Evolutionary conservation across 106 monocot species (phyloP), one percentile per base, ranked within the genome.

Genomic region (Gastrodia elata): DNA sequence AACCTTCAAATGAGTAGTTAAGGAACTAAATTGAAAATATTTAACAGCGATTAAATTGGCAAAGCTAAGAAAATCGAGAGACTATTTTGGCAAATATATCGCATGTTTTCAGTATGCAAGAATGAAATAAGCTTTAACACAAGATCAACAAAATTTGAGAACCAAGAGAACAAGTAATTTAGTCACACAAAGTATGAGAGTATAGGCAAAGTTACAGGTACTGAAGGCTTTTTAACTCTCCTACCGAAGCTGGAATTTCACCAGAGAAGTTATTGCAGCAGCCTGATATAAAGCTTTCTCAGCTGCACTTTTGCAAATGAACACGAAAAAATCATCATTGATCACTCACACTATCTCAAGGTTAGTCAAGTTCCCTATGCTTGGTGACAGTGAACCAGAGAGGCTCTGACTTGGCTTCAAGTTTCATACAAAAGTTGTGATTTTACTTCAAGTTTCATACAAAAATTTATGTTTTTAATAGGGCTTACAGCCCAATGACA

Each of bases 301-400:
- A 73, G 0, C 56, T 9, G 24, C 14, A 44, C 13, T 35, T 16
- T 14, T 16, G 56, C 14, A 33, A 13, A 8, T 64, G 57, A 33
- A 64, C n/a, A 10, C 4, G 2, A 35, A n/a, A n/a, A 37, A 33
- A 69, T 36, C 22, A 55, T 22, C 41, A n/a, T 15, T 15, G n/a
- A 20, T 5, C 25, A 69, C 81, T 68, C 71, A 85, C 85, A 85
- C 76, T 44, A 73, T 73, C 68, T 82, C 76, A 26, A 85, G 82
- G 70, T 85, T 85, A 8, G 82, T 82, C 78, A 85, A 55, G 72
- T 85, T 85, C 64, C 82, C 85, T 34, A 85, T 82, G 20, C 82
- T 79, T 76, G 82, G 76, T 7, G 85, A 85, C 11, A 85, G 82
- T 28, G 72, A 76, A 26, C 85, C 85, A 39, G 85, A 85, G 38